Percentiles rank a stretch among this genome's conserved stretches.
Evolutionary conservation across 2,329 filamentous ascomycete species (phyloP).

Genomic region (Aspergillus amoenus): DNA sequence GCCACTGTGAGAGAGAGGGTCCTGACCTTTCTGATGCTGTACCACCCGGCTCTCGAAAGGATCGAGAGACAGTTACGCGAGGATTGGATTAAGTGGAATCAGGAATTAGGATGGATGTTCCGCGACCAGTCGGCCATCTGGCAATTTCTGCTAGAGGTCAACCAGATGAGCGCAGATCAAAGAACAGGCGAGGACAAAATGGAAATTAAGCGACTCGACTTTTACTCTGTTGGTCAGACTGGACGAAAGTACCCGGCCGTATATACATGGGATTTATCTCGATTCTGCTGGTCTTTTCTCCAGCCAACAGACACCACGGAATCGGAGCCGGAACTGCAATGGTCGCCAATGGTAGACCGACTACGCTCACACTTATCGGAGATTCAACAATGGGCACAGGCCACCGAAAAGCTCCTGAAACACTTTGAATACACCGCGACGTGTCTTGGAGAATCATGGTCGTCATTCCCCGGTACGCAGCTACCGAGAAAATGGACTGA

Average conservation of each 20-base stretch:
- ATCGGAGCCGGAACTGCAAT: neutral
- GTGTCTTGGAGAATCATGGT: neutral
- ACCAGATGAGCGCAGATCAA: neutral
- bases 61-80: neutral
- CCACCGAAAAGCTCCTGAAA: neutral
- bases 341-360: neutral
- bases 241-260: neutral
- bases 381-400: constrained; percentile 1
- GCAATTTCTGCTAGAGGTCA: neutral
- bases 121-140: constrained; percentile 5
- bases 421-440: neutral
- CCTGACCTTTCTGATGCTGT: neutral
- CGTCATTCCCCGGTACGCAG: neutral
- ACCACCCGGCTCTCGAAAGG: neutral
- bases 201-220: neutral
- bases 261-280: constrained; percentile 5
- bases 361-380: neutral
- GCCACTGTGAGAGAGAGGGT: neutral
- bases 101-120: constrained; percentile 1
- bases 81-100: neutral
- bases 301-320: neutral
- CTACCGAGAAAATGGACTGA: neutral
- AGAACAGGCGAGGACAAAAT: neutral
- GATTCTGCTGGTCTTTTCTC: constrained; percentile 6
- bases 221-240: neutral